phyloP scores from a whole-genome alignment of 345 rosid genomes.

The Erodium maritimum region DNA sequence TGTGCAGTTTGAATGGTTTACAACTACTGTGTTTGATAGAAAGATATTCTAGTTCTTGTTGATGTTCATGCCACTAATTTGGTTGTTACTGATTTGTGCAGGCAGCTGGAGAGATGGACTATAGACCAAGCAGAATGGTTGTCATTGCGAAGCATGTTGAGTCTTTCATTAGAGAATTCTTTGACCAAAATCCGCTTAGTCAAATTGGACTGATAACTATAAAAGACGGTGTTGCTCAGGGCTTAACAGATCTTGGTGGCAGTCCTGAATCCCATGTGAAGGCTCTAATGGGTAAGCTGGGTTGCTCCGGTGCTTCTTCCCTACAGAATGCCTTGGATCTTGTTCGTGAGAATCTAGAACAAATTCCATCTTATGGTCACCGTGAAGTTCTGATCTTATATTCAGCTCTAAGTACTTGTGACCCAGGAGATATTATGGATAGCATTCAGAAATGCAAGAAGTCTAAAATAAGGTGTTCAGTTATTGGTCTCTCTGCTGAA shows the following conservation, averaged over 20 bases:
- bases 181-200: slow-evolving; percentile 85
- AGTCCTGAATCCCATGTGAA: slow-evolving; percentile 83
- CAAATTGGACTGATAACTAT: slow-evolving; percentile 64
- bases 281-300: slow-evolving; percentile 77
- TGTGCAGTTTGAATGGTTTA: too few species aligned
- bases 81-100: slow-evolving; percentile 14
- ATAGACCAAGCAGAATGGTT: slow-evolving; percentile 62
- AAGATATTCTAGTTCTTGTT: too few species aligned
- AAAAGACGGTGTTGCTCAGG: slow-evolving; percentile 73
- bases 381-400: slow-evolving; percentile 78
- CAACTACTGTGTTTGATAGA: too few species aligned
- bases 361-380: slow-evolving; percentile 81
- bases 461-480: slow-evolving; percentile 75
- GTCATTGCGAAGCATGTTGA: slow-evolving; percentile 64
- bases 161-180: slow-evolving; percentile 84
- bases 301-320: slow-evolving; percentile 70
- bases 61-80: too few species aligned
- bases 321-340: slow-evolving; percentile 78
- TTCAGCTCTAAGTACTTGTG: slow-evolving; percentile 77
- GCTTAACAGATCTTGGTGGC: slow-evolving; percentile 86
- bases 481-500: slow-evolving; percentile 88
- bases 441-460: slow-evolving; percentile 72
- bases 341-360: slow-evolving; percentile 51
- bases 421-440: slow-evolving; percentile 89
- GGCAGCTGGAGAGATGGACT: slow-evolving; percentile 83